Evolutionary conservation across 495 filamentous ascomycete genomes (phyloP).

Genomic region (Daldinia decipiens): DNA sequence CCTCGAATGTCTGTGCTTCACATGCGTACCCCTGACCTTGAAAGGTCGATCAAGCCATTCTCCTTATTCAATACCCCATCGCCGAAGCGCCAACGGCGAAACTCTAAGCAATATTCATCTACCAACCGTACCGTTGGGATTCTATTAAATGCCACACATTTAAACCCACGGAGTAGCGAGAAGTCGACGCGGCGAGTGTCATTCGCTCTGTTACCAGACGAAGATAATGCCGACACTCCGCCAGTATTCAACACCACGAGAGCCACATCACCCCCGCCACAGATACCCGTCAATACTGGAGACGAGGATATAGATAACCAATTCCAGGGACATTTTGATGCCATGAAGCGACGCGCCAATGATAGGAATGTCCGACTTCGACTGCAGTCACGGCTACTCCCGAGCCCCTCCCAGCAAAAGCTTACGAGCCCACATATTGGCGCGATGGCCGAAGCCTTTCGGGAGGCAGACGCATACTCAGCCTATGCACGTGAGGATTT

Average conservation of each 20-base stretch:
- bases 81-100: slow-evolving; percentile 16
- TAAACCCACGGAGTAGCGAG: slow-evolving; percentile 13
- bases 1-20: not conserved
- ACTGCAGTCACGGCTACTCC: slow-evolving; percentile 45
- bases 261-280: slow-evolving; percentile 44
- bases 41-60: slow-evolving; percentile 43
- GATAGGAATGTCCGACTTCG: slow-evolving; percentile 13
- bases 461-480: slow-evolving; percentile 41
- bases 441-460: slow-evolving; percentile 57
- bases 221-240: slow-evolving; percentile 8
- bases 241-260: slow-evolving; percentile 13
- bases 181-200: slow-evolving; percentile 38
- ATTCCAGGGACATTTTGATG: slow-evolving; percentile 53
- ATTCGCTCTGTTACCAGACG: slow-evolving; percentile 36
- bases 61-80: slow-evolving; percentile 43
- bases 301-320: slow-evolving; percentile 33
- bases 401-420: slow-evolving; percentile 54
- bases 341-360: slow-evolving; percentile 44
- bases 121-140: slow-evolving; percentile 15
- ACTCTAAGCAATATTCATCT: slow-evolving; percentile 12
- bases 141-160: slow-evolving; percentile 19
- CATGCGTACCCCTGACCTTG: slow-evolving; percentile 38
- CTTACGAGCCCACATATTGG: slow-evolving; percentile 50
- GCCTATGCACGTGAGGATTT: not conserved
- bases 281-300: slow-evolving; percentile 11